Evolutionary conservation across 306 rosid genomes (phyloP).

Genomic region (Cyclanthera cordifolia): DNA sequence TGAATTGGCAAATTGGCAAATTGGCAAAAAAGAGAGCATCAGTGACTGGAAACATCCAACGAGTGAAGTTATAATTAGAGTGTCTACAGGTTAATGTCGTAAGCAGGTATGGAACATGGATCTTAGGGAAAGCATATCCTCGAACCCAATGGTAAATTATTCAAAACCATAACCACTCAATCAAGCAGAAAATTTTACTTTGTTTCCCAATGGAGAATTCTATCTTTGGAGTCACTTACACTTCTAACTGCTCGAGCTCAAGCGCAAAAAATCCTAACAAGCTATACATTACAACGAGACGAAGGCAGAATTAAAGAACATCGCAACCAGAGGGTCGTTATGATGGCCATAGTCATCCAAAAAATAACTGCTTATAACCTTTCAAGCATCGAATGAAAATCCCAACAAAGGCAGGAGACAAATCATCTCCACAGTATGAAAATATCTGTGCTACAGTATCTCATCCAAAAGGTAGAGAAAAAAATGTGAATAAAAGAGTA

Average conservation of each 20-base stretch:
- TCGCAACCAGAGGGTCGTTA: neutral
- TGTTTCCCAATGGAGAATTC: conserved; percentile 6
- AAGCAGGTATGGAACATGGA: no score
- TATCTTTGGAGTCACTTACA: neutral
- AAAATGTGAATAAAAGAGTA: conserved; percentile 16
- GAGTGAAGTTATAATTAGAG: no score
- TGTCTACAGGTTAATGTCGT: no score
- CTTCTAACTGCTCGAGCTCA: neutral
- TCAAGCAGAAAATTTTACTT: neutral
- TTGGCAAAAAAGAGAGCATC: no score
- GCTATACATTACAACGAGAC: conserved; percentile 2
- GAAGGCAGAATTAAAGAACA: neutral
- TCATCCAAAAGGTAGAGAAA: conserved; percentile 17
- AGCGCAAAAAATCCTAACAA: neutral
- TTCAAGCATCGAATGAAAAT: neutral
- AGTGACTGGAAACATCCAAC: no score
- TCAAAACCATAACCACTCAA: conserved; percentile 1
- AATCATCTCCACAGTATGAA: neutral
- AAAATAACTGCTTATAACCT: neutral
- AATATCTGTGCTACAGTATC: conserved; percentile 15
- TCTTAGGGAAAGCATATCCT: no score
- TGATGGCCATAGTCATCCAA: neutral
- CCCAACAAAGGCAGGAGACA: neutral
- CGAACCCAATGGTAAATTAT: no score
- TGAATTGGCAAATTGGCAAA: no score